Evolutionary conservation across 1,284 basidiomycete species (phyloP), one percentile per base, ranked within the genome.

Genomic region (Sporisorium scitamineum): DNA sequence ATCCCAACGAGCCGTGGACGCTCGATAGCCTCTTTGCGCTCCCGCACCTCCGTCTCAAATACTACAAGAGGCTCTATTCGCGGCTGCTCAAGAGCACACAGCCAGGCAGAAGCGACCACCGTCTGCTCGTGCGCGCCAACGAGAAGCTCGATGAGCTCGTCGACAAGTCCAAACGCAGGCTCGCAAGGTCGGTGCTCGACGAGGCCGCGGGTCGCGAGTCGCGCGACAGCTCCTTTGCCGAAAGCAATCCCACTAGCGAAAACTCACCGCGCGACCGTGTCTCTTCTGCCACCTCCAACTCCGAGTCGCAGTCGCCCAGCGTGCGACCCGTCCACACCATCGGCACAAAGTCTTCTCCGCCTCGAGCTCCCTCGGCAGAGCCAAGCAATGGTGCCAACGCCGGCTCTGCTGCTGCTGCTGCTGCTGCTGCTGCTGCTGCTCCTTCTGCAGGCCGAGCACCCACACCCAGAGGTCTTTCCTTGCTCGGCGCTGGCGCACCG

Each of bases 1-100:
- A 76, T 20, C 61, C 72, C 4, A 75, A 41, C 34, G 72, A 81
- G 32, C 61, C 68, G 10, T 98, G 95, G 95, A 92, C 94, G 0
- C 87, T 98, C 8, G 95, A 97, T 80, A 87, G 89, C 13, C 88
- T 98, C 24, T 98, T 98, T 87, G 87, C 93, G 7, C 89, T 97
- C 6, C 96, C 96, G 0, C 92, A 92, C 80, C 88, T 88, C 16
- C 90, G 96, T 29, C 87, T 99, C 63, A 91, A 91, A 78, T 98
- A 98, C 86, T 99, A 97, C 88, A 92, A 91, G 84, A 95, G 93
- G 85, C 89, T 99, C 0, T 99, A 99, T 83, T 89, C 90, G 50
- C 90, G 93, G 47, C 87, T 99, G 37, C 87, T 98, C 63, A 94
- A 93, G 86, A 94, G 91, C 83, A 96, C 94, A 1, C 90, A 91